Base-by-base conservation (phyloP, 2,329 filamentous ascomycete species). In the Monosporascus sp. region DNA sequence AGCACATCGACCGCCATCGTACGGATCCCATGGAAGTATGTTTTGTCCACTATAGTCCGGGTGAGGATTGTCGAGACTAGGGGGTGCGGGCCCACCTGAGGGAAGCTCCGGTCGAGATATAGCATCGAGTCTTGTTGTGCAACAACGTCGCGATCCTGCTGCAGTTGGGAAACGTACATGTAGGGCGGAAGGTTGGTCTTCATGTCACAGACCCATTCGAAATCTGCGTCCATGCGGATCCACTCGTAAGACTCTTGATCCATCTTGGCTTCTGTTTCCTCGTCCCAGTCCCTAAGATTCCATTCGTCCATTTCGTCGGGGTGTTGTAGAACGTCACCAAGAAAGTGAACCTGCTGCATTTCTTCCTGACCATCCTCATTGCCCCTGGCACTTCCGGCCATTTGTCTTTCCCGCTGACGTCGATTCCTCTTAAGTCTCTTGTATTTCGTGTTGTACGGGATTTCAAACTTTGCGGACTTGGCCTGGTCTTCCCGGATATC, bases 401-500 rank as follows among this genome's bases (percentile, higher is more conserved):
- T 74, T 20, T 64, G 47, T 79, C 78, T 64, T 88, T 88, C 50
- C 82, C 81, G 53, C 80, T 88, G 44, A 76, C 80, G 24, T 78
- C 83, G 49, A 55, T 89, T 97, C 47, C 92, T 81, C 76, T 99
- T 99, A 3, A 99, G 79, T 8, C 95, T 86, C 75, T 97, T 99
- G 75, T 99, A 99, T 69, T 99, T 99, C 0, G 94, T 99, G 64
- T 97, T 97, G 73, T 99, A 99, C 0, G 93, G 92, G 56, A 99
- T 97, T 57, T 97, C 92, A 55, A 97, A 89, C 67, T 89, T 94
- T 24, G 79, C 79, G 1, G 75, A 76, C 61, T 88, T 90, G 2
- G 88, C 90, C 16, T 84, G 82, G 27, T 87, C 86, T 61, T 97
- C 91, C 56, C 91, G 91, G 67, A 99, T 96, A 64, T 97, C 91